Evolutionary conservation across 306 rosid species (phyloP), one percentile per base, ranked within the genome.

Genomic region (Senna tora): DNA sequence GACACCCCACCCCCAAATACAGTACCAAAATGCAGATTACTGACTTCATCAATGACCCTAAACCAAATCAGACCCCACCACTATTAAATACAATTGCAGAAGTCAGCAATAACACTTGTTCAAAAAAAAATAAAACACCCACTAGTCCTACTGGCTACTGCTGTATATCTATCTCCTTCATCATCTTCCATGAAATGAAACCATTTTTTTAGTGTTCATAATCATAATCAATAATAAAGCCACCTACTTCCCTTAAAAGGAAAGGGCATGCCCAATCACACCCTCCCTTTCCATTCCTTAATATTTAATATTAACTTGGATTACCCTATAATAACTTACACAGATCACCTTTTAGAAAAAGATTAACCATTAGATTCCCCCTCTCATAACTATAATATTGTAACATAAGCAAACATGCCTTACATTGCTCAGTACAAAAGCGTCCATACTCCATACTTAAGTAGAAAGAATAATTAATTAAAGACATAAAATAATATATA

Each of bases 171-270:
- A 25, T 45, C 9, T 61, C 88, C 39, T 86, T 86, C 82, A 20
- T 80, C 80, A 54, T 56, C 68, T 67, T 36, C 34, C 20, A 12
- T 41, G 41, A 52, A 72, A 77, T 33, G 6, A 36, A 36, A 36
- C 39, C 6, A 36, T 36, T 36, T 36, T 36, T 36, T 36, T 4
- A 36, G 42, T 17, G 47, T 17, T 14, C 63, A n/a, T n/a, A n/a
- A n/a, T n/a, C 41, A 30, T 14, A 55, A 6, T 38, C 15, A 21
- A 54, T 53, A 32, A 15, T 3, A 1, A 62, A 62, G 17, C 7
- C 10, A 39, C 70, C 66, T 68, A 42, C 86, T 88, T 90, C 77
- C 86, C 90, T 87, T 84, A 81, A 76, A 85, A 79, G 96, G 93
- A 67, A 90, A 88, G 84, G 30, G 1, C 30, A 3, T 49, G 54